Base-by-base conservation (phyloP, 2,329 filamentous ascomycete genomes). In the Ramichloridium luteum region DNA sequence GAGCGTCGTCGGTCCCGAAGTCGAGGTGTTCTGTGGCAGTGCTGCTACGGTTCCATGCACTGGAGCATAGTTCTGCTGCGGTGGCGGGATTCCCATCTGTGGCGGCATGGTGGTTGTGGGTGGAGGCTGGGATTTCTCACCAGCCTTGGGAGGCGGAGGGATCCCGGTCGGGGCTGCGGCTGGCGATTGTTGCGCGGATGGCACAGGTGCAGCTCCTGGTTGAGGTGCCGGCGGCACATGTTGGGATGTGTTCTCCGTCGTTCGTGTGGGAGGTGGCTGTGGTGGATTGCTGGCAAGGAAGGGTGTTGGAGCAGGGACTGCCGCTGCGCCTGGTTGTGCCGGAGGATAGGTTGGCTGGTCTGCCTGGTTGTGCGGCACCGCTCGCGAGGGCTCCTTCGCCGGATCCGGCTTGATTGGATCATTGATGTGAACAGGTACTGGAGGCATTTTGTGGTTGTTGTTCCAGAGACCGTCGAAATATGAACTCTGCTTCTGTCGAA, bases 351-450 rank as follows among this genome's bases (percentile, higher is more conserved):
- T 25, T 14, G 42, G 31, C 5, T 14, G 32, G n/a, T 48, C 43
- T 13, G 42, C 37, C 32, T 42, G 34, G 25, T 28, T 34, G 22
- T 18, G 31, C 12, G 38, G 25, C 10, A 27, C 29, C 27, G 46
- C 29, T n/a, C 27, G 27, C 17, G 34, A 17, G 13, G 49, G 49
- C 14, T 38, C 37, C 10, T 38, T 28, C 16, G 43, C 42, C 47
- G 61, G 62, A 36, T 48, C 46, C 4, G 62, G 52, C 9, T 50
- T 50, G 40, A 67, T 65, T 31, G 62, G 63, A 14, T 56, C 56
- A 40, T 65, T 53, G 34, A 59, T 58, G 54, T 65, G 60, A 34
- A 64, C 54, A 26, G 53, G 59, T 27, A 66, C 58, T 9, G 61
- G 61, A 9, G 62, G 59, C 62, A 66, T 66, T n/a, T n/a, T n/a